These are phyloP conservation scores for Wickerhamomyces sp. DNA, from an alignment of 1,139 yeast genomes.

Conservation along the genomic window DNA sequence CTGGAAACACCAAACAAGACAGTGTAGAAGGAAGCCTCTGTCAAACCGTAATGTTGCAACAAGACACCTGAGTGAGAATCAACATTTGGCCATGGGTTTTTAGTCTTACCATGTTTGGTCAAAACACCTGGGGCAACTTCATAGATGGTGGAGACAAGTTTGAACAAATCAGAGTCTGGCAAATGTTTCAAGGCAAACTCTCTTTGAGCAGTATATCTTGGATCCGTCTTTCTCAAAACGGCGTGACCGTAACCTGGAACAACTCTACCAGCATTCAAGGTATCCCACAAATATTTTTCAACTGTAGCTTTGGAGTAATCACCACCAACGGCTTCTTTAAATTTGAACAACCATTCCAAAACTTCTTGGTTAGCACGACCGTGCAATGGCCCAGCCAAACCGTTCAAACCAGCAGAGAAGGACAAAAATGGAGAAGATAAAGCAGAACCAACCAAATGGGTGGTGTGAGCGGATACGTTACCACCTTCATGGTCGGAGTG, in stretches of 20 bases:
- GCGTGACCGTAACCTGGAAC: constrained; percentile 74
- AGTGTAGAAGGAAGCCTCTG: constrained; percentile 94
- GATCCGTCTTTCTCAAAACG: constrained; percentile 39
- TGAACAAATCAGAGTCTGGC: constrained; percentile 93
- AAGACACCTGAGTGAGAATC: constrained; percentile 97
- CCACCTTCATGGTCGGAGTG: constrained; percentile 99
- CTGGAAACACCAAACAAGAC: constrained; percentile 97
- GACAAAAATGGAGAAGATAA: constrained; percentile 90
- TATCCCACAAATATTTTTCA: constrained; percentile 86
- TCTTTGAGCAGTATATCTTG: constrained; percentile 96
- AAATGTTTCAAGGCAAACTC: constrained; percentile 94
- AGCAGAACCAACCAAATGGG: constrained; percentile 96
- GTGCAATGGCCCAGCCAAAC: constrained; percentile 97
- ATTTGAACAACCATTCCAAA: constrained; percentile 83
- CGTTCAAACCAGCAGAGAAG: constrained; percentile 91
- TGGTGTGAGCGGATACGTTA: constrained; percentile 95
- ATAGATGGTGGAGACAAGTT: constrained; percentile 84
- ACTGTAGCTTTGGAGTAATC: constrained; percentile 70
- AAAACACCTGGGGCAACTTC: constrained; percentile 95
- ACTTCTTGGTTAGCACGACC: constrained; percentile 99
- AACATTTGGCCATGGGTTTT: constrained; percentile 99
- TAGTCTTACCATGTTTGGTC: constrained; percentile 96
- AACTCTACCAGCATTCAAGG: constrained; percentile 88
- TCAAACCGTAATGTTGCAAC: constrained; percentile 94
- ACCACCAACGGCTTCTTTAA: constrained; percentile 71